Evolutionary conservation across 768 basidiomycete genomes (phyloP), one percentile per base, ranked within the genome.

Genomic region (Auricularia cornea): DNA sequence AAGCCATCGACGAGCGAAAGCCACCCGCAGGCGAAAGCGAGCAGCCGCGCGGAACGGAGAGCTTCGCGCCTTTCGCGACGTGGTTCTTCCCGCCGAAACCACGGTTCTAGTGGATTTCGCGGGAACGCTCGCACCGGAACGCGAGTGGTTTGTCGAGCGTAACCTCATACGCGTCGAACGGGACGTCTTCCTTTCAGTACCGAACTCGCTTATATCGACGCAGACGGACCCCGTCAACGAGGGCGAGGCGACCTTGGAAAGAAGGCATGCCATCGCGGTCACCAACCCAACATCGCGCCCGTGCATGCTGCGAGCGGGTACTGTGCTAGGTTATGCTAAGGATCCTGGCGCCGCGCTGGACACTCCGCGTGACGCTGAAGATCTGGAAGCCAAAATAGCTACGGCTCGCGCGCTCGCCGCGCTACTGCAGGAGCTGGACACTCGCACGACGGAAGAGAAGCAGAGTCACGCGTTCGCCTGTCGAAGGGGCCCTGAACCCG

Each of bases 191-290:
- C 18, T 48, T 6, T 6, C 44, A 48, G 44, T 48, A 6, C 44
- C 44, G 8, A 48, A 48, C 44, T 3, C 44, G 3, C 18, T 48
- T 31, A 18, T 10, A 14, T 31, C 14, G 61, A 62, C 35, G 10
- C 56, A 31, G 40, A 41, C 29, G 28, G 6, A 40, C 59, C 10
- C 20, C 59, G 11, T 35, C 60, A 32, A n/a, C 33, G 28, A 64
- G 35, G 33, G 33, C 63, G 61, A 8, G 61, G 59, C 31, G 33
- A 48, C 28, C 23, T 66, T 14, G 35, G n/a, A n/a, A n/a, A n/a
- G n/a, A n/a, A n/a, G 23, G 38, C 23, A 18, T 10, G 23, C 20
- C 51, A 57, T 67, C 6, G 65, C 60, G 23, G 62, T 67, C 59
- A 31, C 62, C 29, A 68, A 68, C 60, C 59, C 62, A 4, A 18